Conservation (phyloP, 352 stramenopile genomes). For the Phytophthora melonis region DNA sequence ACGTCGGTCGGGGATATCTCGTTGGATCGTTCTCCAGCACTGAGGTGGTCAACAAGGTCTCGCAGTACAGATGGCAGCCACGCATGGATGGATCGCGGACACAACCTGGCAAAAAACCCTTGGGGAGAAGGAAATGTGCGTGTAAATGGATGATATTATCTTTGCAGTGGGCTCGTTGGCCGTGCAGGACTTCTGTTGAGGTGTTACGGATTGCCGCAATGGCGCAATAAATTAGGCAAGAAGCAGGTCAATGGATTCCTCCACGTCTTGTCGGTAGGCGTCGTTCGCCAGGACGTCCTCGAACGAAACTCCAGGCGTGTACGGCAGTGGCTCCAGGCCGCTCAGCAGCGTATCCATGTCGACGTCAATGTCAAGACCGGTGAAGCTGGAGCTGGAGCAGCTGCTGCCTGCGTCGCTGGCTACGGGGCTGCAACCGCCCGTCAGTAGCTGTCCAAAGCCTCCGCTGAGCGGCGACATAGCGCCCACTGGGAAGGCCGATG, state of each 20-base stretch:
- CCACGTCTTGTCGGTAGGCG: constrained; percentile 63
- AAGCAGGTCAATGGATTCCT: constrained; percentile 61
- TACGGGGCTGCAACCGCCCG: constrained; percentile 34
- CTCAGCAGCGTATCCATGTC: constrained; percentile 39
- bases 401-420: constrained; percentile 39
- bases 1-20: not conserved
- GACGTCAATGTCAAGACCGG: constrained; percentile 31
- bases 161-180: constrained; percentile 24
- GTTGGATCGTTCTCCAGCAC: not conserved
- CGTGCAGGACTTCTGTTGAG: constrained; percentile 30
- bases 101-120: not conserved
- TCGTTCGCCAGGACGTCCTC: constrained; percentile 54
- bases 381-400: constrained; percentile 14
- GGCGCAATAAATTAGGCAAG: constrained; percentile 59
- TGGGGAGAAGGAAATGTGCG: constrained; percentile 7
- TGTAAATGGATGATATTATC: constrained; percentile 43
- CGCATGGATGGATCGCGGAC: not conserved
- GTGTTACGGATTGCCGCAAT: constrained; percentile 29
- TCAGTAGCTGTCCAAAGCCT: constrained; percentile 42
- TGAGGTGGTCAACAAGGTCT: not conserved
- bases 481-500: constrained; percentile 33
- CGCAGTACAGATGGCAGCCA: not conserved
- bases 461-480: constrained; percentile 37
- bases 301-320: constrained; percentile 48
- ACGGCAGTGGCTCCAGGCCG: constrained; percentile 63